phyloP scores from a whole-genome alignment of 768 basidiomycete genomes.

The Boletus insuetus region DNA sequence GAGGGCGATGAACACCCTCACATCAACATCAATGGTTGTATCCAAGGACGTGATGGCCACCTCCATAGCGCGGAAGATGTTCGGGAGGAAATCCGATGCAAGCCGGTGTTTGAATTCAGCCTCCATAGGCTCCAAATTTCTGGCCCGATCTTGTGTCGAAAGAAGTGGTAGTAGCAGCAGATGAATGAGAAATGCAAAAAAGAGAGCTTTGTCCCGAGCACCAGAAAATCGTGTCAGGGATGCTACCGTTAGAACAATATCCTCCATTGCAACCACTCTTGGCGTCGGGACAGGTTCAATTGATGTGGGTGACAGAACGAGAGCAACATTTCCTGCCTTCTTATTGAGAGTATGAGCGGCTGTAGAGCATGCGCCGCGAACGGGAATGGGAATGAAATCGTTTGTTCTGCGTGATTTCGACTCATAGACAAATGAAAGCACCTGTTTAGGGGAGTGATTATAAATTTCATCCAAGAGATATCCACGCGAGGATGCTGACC shows the following conservation, averaged over 20 bases:
- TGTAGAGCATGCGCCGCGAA: constrained; percentile 5
- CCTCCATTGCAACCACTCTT: neutral
- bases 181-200: constrained; percentile 41
- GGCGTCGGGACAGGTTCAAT: neutral
- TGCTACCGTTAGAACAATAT: constrained; percentile 12
- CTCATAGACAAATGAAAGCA: constrained; percentile 58
- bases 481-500: constrained; percentile 31
- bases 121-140: constrained; percentile 26
- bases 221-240: neutral
- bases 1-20: constrained; percentile 47
- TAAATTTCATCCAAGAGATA: neutral
- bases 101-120: constrained; percentile 33
- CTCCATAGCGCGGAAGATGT: constrained; percentile 34
- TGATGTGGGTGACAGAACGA: neutral
- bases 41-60: constrained; percentile 17
- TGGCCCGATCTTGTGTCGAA: constrained; percentile 41
- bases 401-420: constrained; percentile 26
- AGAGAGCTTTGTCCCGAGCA: constrained; percentile 18
- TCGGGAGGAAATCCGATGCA: constrained; percentile 39
- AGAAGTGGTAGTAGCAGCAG: constrained; percentile 36
- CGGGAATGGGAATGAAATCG: constrained; percentile 11
- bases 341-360: constrained; percentile 14
- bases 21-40: constrained; percentile 48
- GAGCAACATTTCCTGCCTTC: neutral
- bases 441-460: constrained; percentile 34